A percentile compares a stretch with the other conserved stretches of the same genome.
phyloP scores from a whole-genome alignment of 805 yeast species.

The Groenewaldozyma salmanticensis region DNA sequence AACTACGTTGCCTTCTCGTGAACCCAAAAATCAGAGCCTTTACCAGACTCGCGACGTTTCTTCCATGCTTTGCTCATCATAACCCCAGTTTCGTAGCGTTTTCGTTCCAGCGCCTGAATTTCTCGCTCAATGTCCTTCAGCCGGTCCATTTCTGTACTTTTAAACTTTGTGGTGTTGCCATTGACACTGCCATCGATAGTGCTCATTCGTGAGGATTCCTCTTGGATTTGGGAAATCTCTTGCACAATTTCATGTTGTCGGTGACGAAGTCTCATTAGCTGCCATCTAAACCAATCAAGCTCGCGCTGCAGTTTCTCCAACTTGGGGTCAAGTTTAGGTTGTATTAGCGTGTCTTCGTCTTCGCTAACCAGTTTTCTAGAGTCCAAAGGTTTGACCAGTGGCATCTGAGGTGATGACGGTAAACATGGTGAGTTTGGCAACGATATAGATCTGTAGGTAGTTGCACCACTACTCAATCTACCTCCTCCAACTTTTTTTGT shows the following conservation, averaged over 20 bases:
- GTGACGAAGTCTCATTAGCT: background rate
- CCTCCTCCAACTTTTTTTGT: too few species aligned
- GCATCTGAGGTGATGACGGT: too few species aligned
- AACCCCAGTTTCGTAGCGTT: constrained; percentile 15
- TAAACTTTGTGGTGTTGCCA: background rate
- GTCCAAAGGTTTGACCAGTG: too few species aligned
- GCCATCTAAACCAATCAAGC: constrained; percentile 1
- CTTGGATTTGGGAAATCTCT: constrained; percentile 3
- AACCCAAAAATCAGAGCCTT: constrained; percentile 10
- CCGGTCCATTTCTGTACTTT: background rate
- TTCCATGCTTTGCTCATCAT: constrained; percentile 13
- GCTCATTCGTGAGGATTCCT: background rate
- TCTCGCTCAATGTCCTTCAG: constrained; percentile 3
- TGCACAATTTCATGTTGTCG: too few species aligned
- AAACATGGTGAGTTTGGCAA: too few species aligned
- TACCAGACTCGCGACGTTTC: constrained; percentile 8
- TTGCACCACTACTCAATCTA: too few species aligned
- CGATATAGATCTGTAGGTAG: too few species aligned
- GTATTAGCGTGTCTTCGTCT: too few species aligned
- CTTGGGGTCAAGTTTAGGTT: constrained; percentile 3
- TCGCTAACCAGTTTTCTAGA: too few species aligned
- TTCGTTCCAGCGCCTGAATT: constrained; percentile 13
- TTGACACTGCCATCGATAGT: background rate
- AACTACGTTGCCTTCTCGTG: background rate
- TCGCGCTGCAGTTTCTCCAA: constrained; percentile 6